These are phyloP conservation scores for Huntiella decipiens DNA, from an alignment of 2,329 filamentous ascomycete genomes.

Conservation along the genomic window DNA sequence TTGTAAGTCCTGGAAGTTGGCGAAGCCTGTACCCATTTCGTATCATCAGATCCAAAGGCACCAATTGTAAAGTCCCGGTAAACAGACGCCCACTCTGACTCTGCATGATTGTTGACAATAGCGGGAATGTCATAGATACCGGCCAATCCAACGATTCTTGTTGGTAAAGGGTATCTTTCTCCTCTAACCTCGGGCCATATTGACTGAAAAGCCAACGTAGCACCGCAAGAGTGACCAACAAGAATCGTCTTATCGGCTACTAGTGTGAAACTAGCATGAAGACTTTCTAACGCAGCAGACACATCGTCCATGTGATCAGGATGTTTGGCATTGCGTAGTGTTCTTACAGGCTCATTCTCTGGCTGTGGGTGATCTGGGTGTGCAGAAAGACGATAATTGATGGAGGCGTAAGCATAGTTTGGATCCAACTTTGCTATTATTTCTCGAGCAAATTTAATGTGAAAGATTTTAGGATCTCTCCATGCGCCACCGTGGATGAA, in stretches of 20 bases:
- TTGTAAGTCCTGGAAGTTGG: constrained; percentile 19
- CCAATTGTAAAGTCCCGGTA: constrained; percentile 26
- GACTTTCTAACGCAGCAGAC: constrained; percentile 27
- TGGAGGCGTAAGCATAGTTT: constrained; percentile 17
- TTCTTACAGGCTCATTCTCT: constrained; percentile 7
- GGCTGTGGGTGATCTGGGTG: constrained; percentile 26
- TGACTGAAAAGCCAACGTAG: constrained; percentile 31
- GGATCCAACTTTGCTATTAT: constrained; percentile 2
- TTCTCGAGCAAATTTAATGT: constrained; percentile 9
- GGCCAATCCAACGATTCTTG: constrained; percentile 27
- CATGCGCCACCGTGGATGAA: constrained; percentile 16
- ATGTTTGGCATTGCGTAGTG: constrained; percentile 29
- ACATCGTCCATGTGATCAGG: constrained; percentile 43
- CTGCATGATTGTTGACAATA: constrained; percentile 18
- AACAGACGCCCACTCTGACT: constrained; percentile 13
- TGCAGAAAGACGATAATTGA: constrained; percentile 43
- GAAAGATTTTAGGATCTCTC: constrained; percentile 14
- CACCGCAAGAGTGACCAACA: constrained; percentile 44
- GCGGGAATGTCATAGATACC: constrained; percentile 31
- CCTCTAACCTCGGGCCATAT: constrained; percentile 15
- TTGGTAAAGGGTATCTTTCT: constrained; percentile 11
- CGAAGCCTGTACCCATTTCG: constrained; percentile 20
- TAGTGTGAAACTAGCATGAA: constrained; percentile 28
- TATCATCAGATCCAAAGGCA: constrained; percentile 26
- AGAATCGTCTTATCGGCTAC: constrained; percentile 30